These are phyloP conservation scores for Porpolomopsis calyptriformis DNA, from an alignment of 768 basidiomycete genomes.

Conservation along the genomic window DNA sequence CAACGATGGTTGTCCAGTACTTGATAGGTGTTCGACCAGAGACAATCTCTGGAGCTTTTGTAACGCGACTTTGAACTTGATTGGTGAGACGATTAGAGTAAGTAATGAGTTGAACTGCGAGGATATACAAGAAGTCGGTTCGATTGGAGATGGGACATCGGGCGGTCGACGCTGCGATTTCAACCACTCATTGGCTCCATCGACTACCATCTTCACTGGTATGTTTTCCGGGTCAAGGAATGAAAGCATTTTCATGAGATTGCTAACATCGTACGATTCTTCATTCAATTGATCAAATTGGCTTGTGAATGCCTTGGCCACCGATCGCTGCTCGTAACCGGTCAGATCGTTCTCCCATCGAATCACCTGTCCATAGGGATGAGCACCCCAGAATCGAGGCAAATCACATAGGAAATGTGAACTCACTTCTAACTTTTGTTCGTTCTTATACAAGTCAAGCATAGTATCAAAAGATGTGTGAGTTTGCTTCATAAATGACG, in stretches of 20 bases:
- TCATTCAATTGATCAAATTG: too few species aligned
- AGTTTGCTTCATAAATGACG: too few species aligned
- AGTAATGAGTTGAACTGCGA: too few species aligned
- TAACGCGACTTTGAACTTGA: too few species aligned
- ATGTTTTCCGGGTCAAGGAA: too few species aligned
- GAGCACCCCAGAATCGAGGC: neutral
- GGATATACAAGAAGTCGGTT: neutral
- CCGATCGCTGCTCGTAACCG: neutral
- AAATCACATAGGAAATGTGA: neutral
- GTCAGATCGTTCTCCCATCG: neutral
- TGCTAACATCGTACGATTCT: too few species aligned
- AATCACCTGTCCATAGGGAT: neutral
- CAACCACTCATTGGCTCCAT: neutral
- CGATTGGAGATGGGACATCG: neutral
- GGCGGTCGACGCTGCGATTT: neutral
- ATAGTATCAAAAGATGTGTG: too few species aligned
- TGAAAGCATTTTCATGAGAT: too few species aligned
- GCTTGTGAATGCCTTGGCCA: neutral
- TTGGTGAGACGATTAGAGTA: neutral
- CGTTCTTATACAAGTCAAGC: too few species aligned
- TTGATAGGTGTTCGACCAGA: too few species aligned
- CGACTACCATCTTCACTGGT: neutral
- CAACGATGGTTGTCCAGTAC: too few species aligned
- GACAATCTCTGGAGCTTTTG: too few species aligned
- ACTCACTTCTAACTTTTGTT: neutral